Evolutionary conservation across 768 basidiomycete genomes (phyloP).

Genomic region (Gymnopilus dilepis): DNA sequence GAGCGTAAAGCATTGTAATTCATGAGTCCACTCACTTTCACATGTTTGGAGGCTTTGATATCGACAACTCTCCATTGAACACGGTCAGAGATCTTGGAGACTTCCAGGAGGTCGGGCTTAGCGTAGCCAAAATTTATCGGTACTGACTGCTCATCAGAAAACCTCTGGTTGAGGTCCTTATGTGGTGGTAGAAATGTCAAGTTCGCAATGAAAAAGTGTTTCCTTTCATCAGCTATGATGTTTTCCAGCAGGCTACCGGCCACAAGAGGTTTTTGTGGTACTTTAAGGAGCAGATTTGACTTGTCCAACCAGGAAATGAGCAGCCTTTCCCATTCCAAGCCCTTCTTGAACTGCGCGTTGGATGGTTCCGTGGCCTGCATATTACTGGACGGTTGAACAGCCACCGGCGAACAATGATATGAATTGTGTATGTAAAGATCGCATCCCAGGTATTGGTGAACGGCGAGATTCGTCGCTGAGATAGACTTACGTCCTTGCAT

Average conservation of each 20-base stretch:
- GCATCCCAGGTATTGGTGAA: constrained; percentile 51
- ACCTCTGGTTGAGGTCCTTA: constrained; percentile 36
- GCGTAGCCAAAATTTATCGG: constrained; percentile 49
- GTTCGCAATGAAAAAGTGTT: constrained; percentile 52
- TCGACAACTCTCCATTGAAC: constrained; percentile 55
- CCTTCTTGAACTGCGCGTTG: constrained; percentile 47
- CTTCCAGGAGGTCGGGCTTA: constrained; percentile 56
- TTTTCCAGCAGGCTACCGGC: constrained; percentile 42
- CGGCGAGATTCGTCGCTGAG: constrained; percentile 55
- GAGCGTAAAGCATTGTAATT: neutral
- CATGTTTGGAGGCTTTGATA: constrained; percentile 51
- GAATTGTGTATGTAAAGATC: constrained; percentile 52
- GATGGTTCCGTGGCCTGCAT: constrained; percentile 33
- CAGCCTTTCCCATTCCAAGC: constrained; percentile 48
- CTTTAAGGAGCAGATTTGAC: constrained; percentile 44
- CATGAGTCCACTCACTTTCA: constrained; percentile 42
- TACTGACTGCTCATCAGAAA: constrained; percentile 32
- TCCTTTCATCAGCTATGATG: constrained; percentile 46
- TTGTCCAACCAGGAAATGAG: constrained; percentile 49
- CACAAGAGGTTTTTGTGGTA: constrained; percentile 41
- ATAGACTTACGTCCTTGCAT: constrained; percentile 30
- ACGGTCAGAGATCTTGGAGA: constrained; percentile 37
- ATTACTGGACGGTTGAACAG: constrained; percentile 5
- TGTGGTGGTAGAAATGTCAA: constrained; percentile 49
- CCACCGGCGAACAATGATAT: constrained; percentile 29